phyloP scores from a whole-genome alignment of 1,284 basidiomycete genomes.

The Apiotrichum mycotoxinovorans region DNA sequence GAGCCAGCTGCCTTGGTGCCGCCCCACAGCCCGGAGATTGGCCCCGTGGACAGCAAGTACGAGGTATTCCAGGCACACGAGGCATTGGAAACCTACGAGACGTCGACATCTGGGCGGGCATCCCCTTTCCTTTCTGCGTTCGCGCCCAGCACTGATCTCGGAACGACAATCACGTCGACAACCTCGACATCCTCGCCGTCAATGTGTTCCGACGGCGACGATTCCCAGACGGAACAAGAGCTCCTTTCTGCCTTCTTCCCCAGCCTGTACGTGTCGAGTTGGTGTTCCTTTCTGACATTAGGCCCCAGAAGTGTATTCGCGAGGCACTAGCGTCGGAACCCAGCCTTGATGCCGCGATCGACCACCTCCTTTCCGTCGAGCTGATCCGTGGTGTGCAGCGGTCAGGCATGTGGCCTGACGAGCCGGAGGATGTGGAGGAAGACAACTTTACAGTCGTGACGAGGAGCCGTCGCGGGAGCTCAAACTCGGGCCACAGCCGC shows the following conservation, averaged over 20 bases:
- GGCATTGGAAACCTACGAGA: not conserved
- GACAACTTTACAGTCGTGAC: not conserved
- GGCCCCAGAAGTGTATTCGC: constrained; percentile 14
- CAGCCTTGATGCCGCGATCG: constrained; percentile 30
- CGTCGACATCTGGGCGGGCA: not conserved
- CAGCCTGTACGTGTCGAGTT: constrained; percentile 21
- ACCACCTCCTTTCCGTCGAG: constrained; percentile 42
- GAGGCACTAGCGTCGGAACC: constrained; percentile 26
- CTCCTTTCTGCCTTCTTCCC: constrained; percentile 35
- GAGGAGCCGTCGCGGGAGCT: not conserved
- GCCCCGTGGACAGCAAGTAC: not conserved
- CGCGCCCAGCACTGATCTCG: not conserved
- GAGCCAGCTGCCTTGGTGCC: constrained; percentile 7
- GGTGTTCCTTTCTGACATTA: not conserved
- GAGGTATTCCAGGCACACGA: too few relatives aligned
- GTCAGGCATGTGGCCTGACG: constrained; percentile 35
- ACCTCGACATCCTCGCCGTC: not conserved
- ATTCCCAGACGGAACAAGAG: constrained; percentile 14
- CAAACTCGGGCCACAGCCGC: not conserved
- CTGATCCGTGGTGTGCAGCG: constrained; percentile 33
- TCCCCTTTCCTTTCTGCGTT: not conserved
- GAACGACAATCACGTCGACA: not conserved
- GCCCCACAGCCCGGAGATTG: constrained; percentile 10
- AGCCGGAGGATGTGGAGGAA: constrained; percentile 8
- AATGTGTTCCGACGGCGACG: constrained; percentile 2